These are phyloP conservation scores for Neurospora sp. DNA, from an alignment of 2,329 filamentous ascomycete species.

Conservation along the genomic window DNA sequence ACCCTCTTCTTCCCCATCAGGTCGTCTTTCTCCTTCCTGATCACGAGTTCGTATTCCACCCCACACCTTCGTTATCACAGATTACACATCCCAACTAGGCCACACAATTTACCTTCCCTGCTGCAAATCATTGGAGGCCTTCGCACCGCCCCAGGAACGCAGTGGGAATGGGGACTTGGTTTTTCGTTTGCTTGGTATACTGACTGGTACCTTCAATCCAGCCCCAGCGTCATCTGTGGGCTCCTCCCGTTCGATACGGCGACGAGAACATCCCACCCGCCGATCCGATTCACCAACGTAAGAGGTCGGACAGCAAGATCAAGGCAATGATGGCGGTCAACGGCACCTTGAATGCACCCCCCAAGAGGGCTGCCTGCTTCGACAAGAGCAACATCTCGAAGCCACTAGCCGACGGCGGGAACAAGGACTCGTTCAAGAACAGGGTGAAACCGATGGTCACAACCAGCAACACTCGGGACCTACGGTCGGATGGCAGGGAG, in stretches of 20 bases:
- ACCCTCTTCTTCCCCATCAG: neutral
- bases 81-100: neutral
- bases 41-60: neutral
- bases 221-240: constrained; percentile 59
- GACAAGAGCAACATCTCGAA: constrained; percentile 67
- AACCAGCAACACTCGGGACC: constrained; percentile 13
- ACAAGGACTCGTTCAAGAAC: constrained; percentile 27
- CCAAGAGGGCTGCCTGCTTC: constrained; percentile 71
- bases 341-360: constrained; percentile 49
- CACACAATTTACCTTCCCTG: constrained; percentile 1
- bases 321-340: constrained; percentile 34
- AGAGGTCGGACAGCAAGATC: constrained; percentile 68
- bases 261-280: constrained; percentile 60
- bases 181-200: constrained; percentile 3
- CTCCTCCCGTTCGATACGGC: constrained; percentile 35
- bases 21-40: constrained; percentile 4
- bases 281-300: constrained; percentile 64
- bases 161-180: neutral
- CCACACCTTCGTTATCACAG: neutral
- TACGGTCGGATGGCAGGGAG: constrained; percentile 32
- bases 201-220: constrained; percentile 25
- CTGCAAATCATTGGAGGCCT: neutral
- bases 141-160: neutral
- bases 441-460: constrained; percentile 20
- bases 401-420: constrained; percentile 13